Base-by-base conservation (phyloP, 1,284 basidiomycete genomes). In the Amylostereum areolatum region DNA sequence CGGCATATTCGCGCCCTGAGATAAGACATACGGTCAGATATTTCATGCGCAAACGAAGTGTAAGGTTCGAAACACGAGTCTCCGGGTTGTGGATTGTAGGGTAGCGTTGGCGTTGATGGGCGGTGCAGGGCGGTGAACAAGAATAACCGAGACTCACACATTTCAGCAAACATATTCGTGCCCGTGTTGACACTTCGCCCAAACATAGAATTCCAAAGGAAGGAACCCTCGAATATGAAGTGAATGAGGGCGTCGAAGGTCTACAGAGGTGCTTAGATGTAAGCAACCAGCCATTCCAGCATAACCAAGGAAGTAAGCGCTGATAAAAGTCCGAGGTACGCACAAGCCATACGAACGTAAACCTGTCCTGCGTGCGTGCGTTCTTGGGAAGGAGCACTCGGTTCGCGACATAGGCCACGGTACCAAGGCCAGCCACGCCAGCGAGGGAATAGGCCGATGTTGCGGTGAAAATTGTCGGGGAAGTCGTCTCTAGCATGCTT, bases 171-270 rank as follows among this genome's bases (percentile, higher is more conserved):
- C 25, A 76, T 72, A 1, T 88, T 87, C 3, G 68, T 61, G 56
- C 82, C 85, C 8, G 80, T 78, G 59, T 83, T 84, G 11, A 89
- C 87, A 49, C 81, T 75, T 41, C 83, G 69, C 27, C 87, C 88
- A 56, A 87, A 86, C 30, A 75, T 76, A 1, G 86, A 89, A 42
- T 85, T 71, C 62, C 78, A 89, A 35, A 92, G 68, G 70, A 88
- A 92, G 5, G 85, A 81, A 5, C 83, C 88, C 60, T 92, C 89
- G 51, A 89, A 81, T 1, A 73, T 74, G 64, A 89, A 87, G 61
- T 91, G 89, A 50, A 88, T 88, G 60, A 89, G 72, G 2, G 80
- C 85, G 60, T 90, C 85, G 55, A 89, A 91, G 8, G 81, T 75
- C 81, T 89, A 53, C 48, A 43, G 46, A 42, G 28, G 45, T 12